Base-by-base conservation (phyloP, 495 filamentous ascomycete species). In the Annulohypoxylon nitens region DNA sequence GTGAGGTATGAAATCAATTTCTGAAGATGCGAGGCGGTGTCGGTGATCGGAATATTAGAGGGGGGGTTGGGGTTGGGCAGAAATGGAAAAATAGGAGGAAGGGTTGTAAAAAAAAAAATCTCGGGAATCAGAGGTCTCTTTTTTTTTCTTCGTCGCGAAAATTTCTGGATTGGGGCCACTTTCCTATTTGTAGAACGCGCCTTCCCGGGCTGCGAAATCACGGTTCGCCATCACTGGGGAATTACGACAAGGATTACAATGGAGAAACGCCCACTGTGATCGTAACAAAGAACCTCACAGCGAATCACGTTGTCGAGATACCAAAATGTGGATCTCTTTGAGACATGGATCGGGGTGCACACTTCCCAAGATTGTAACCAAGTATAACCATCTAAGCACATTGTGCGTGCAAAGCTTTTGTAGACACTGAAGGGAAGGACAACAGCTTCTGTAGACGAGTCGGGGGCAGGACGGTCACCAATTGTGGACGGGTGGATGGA, bases 111-210 rank as follows among this genome's bases (percentile, higher is more conserved):
- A 79, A 79, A 79, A 79, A 78, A 74, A 63, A 75, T 76, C 70
- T 70, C 71, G 70, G 76, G 74, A 76, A 76, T 70, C 64, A 71
- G 75, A 78, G 69, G 71, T 76, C 61, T 72, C 70, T 76, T 78
- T 79, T 79, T 77, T 77, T 77, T 75, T 61, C 58, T 61, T 75
- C 65, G 65, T 71, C 74, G 71, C 73, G 73, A 75, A 70, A 80
- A 79, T 78, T 76, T 78, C 77, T 80, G 77, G 78, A 75, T 70
- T 70, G 76, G 80, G 77, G 80, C 77, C 70, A 73, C 70, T 64
- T 81, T 82, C 76, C 79, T 82, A 82, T 83, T 83, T 83, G 82
- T 82, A 83, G 75, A 76, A 78, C 77, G 77, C 72, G 71, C 77
- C 74, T 74, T 76, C 76, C 69, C 70, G 69, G 66, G 54, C 69